These are phyloP conservation scores for Lactuca saligna DNA, from an alignment of 129 eudicot genomes.

Conservation along the genomic window DNA sequence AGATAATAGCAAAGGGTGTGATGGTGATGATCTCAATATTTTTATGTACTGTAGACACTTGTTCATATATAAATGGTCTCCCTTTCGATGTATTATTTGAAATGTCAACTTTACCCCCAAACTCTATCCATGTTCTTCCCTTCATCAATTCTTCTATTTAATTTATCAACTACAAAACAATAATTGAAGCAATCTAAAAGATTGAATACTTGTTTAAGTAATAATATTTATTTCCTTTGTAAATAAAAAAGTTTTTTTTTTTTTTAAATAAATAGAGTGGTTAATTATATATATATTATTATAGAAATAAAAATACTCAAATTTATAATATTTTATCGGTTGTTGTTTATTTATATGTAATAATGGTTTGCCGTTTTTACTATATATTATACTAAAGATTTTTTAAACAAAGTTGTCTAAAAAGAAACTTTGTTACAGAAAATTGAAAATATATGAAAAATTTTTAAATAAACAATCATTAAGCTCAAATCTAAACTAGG, in stretches of 20 bases:
- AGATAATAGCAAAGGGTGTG: slow-evolving; percentile 39
- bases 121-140: slow-evolving; percentile 3
- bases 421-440: background rate
- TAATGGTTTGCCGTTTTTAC: background rate
- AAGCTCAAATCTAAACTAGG: background rate
- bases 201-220: background rate
- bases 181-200: background rate
- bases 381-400: no score
- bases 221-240: background rate
- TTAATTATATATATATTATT: no score
- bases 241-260: no score
- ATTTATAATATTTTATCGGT: no score
- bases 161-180: background rate
- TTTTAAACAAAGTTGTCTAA: background rate
- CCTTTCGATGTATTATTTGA: background rate
- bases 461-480: no score
- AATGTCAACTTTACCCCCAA: slow-evolving; percentile 24
- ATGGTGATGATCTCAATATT: slow-evolving; percentile 33
- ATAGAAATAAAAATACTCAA: background rate
- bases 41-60: slow-evolving; percentile 27
- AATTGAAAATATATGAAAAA: no score
- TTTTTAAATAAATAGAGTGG: background rate
- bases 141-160: background rate
- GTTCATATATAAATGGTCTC: slow-evolving; percentile 30
- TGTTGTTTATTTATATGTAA: no score